Percentiles rank a stretch among this genome's conserved stretches.
These are phyloP conservation scores for Fagopyrum homotropicum DNA, from an alignment of 148 eudicot genomes.

Conservation along the genomic window DNA sequence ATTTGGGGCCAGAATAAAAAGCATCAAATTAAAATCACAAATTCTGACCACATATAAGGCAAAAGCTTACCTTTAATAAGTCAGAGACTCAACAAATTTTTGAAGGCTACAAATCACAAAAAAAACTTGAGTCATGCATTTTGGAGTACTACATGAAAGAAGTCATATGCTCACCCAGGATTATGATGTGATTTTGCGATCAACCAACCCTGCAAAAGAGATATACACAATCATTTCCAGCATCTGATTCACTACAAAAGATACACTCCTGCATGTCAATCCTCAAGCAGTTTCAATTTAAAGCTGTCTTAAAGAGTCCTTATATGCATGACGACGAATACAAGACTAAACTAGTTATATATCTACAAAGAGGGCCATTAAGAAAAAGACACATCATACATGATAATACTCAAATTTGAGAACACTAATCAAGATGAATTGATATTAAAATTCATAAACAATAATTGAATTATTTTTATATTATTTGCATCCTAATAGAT, in stretches of 20 bases:
- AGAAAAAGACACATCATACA: neutral
- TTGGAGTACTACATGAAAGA: slow-evolving; percentile 15
- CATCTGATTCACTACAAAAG: neutral
- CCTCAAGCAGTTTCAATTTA: neutral
- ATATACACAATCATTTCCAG: neutral
- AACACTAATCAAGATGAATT: no score
- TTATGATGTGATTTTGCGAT: slow-evolving; percentile 91
- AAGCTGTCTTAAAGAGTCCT: neutral
- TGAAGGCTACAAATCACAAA: no score
- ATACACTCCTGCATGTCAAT: neutral
- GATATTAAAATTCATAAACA: no score
- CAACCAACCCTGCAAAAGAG: slow-evolving; percentile 74
- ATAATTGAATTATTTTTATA: no score
- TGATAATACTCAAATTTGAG: neutral
- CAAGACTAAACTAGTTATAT: neutral
- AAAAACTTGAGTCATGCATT: no score
- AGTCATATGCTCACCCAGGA: slow-evolving; percentile 86
- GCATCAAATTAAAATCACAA: neutral
- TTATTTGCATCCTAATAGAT: no score
- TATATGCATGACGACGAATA: neutral
- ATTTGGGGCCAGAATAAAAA: no score
- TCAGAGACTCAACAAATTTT: no score
- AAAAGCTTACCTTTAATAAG: neutral
- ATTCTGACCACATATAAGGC: no score
- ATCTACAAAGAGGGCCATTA: no score